Evolutionary conservation across 306 rosid species (phyloP).

Genomic region (Acmispon strigosus): DNA sequence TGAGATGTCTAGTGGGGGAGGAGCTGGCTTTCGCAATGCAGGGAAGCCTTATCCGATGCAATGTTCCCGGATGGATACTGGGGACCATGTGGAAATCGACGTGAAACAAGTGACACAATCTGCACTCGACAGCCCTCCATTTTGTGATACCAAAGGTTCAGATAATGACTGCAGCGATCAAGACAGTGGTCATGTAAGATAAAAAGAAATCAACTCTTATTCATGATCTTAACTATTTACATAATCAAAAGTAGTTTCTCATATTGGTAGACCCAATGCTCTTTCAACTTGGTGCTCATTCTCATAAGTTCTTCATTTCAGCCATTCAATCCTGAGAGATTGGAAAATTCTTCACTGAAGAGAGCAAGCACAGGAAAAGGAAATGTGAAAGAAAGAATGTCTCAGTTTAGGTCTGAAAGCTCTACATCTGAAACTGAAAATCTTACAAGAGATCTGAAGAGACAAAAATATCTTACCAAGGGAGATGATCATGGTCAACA

Average conservation of each 20-base stretch:
- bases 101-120: constrained; percentile 40
- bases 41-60: constrained; percentile 11
- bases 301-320: not conserved
- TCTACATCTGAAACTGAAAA: constrained; percentile 55
- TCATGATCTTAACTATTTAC: not conserved
- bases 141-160: constrained; percentile 64
- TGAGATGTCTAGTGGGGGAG: constrained; percentile 14
- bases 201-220: not conserved
- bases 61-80: constrained; percentile 16
- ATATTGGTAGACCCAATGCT: not conserved
- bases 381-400: constrained; percentile 22
- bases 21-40: not conserved
- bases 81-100: constrained; percentile 36
- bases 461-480: constrained; percentile 36
- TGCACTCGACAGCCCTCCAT: constrained; percentile 55
- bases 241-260: not conserved
- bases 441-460: constrained; percentile 44
- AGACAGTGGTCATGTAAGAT: constrained; percentile 45
- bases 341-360: constrained; percentile 37
- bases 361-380: constrained; percentile 25
- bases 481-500: constrained; percentile 19
- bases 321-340: constrained; percentile 27
- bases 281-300: not conserved
- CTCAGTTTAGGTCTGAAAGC: constrained; percentile 36
- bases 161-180: constrained; percentile 52